A percentile compares a stretch with the other conserved stretches of the same genome.
Conservation (phyloP, 1,284 basidiomycete genomes). For the Wolfiporia cocos region DNA sequence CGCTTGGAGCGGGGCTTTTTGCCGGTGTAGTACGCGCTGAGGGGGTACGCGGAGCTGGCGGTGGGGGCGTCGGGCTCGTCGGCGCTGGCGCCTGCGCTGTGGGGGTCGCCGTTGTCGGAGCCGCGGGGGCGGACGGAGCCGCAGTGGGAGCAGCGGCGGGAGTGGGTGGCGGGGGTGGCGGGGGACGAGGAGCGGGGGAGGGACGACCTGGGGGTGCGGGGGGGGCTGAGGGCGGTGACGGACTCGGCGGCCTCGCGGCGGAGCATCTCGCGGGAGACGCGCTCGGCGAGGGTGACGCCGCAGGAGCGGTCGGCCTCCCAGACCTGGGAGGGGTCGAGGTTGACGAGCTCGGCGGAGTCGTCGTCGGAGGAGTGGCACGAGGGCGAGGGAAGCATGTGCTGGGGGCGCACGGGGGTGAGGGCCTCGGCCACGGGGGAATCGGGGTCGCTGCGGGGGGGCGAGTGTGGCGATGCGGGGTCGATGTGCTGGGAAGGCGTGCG, state of each 20-base stretch:
- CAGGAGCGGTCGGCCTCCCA: constrained; percentile 27
- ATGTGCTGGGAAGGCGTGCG: not conserved
- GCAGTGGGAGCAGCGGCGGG: constrained; percentile 20
- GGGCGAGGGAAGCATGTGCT: not conserved
- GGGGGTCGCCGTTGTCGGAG: constrained; percentile 11
- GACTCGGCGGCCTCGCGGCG: constrained; percentile 17
- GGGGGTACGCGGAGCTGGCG: no score
- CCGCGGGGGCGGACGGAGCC: constrained; percentile 15
- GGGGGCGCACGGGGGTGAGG: not conserved
- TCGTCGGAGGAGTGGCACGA: constrained; percentile 1
- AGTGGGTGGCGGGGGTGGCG: constrained; percentile 3
- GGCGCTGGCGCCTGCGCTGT: constrained; percentile 12
- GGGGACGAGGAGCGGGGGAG: constrained; percentile 10
- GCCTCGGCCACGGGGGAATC: not conserved
- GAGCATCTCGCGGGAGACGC: constrained; percentile 21
- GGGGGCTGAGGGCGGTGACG: constrained; percentile 9
- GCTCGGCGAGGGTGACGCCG: constrained; percentile 23
- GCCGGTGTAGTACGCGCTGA: not conserved
- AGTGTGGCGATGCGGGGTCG: not conserved
- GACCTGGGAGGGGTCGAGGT: constrained; percentile 16
- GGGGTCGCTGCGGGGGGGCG: not conserved
- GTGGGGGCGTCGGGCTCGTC: constrained; percentile 12
- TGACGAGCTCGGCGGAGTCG: constrained; percentile 21
- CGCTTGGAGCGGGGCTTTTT: constrained; percentile 3
- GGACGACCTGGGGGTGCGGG: constrained; percentile 2